Conservation (phyloP, 192 early-diverging fungal species). For the Lobosporangium transversale region DNA sequence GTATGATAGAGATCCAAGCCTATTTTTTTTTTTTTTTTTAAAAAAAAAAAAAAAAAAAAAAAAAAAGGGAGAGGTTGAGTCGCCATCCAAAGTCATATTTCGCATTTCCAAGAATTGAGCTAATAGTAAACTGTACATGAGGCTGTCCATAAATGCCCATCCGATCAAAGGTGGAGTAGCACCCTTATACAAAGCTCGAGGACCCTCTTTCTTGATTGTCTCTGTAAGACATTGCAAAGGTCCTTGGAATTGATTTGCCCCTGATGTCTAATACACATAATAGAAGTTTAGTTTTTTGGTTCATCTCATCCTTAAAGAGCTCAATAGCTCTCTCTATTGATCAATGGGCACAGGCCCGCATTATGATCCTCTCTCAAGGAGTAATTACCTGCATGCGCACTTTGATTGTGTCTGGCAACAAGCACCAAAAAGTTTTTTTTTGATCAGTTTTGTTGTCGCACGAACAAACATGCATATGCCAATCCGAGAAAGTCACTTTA, state of each 20-base stretch:
- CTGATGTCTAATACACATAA: slow-evolving; percentile 56
- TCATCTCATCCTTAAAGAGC: too few species aligned
- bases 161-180: slow-evolving; percentile 92
- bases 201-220: slow-evolving; percentile 74
- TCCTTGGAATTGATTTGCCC: slow-evolving; percentile 74
- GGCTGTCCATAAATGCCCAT: slow-evolving; percentile 89
- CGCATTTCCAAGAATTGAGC: too few species aligned
- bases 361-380: too few species aligned
- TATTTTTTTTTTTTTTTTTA: too few species aligned
- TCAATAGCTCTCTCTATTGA: too few species aligned
- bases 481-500: too few species aligned
- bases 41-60: too few species aligned
- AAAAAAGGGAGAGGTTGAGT: not conserved
- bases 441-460: too few species aligned
- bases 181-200: slow-evolving; percentile 89
- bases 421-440: too few species aligned
- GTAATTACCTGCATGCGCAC: slow-evolving; percentile 72
- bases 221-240: slow-evolving; percentile 73
- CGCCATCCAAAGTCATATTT: not conserved
- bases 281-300: not conserved
- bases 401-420: slow-evolving; percentile 80
- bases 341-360: too few species aligned
- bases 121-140: slow-evolving; percentile 65
- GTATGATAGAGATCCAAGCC: slow-evolving; percentile 88
- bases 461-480: too few species aligned